phyloP scores from a whole-genome alignment of 2,329 filamentous ascomycete genomes.

The Didymella keratinophila region DNA sequence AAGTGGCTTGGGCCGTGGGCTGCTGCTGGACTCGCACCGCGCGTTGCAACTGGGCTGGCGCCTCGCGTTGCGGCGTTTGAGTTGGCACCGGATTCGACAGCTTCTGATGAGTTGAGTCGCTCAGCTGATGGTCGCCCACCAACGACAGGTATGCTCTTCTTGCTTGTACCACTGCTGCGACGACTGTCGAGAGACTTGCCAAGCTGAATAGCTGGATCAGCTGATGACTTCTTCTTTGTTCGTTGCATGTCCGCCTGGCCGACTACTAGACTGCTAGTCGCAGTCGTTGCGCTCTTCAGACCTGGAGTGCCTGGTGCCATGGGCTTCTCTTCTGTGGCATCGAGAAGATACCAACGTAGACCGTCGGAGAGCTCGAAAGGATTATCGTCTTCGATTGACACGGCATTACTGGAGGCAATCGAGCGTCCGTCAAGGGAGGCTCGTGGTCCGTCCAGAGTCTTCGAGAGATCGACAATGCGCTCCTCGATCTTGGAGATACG shows the following conservation, averaged over 20 bases:
- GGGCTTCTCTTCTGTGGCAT: conserved; percentile 91
- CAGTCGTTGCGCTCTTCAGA: conserved; percentile 82
- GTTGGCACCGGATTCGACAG: conserved; percentile 35
- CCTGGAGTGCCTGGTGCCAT: conserved; percentile 89
- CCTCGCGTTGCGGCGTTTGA: conserved; percentile 45
- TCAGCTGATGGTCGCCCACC: conserved; percentile 41
- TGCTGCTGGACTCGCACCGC: conserved; percentile 44
- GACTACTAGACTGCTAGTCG: conserved; percentile 85
- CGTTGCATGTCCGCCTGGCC: conserved; percentile 73
- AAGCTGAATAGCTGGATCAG: conserved; percentile 59
- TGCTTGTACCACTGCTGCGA: conserved; percentile 85
- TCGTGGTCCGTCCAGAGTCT: conserved; percentile 66
- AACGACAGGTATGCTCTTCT: conserved; percentile 68
- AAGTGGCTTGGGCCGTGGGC: conserved; percentile 46
- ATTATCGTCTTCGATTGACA: conserved; percentile 83
- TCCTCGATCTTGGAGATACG: conserved; percentile 92
- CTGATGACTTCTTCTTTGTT: conserved; percentile 54
- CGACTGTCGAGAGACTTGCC: conserved; percentile 91
- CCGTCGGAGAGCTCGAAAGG: conserved; percentile 97
- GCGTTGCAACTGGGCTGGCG: conserved; percentile 41
- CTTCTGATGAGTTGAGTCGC: conserved; percentile 32
- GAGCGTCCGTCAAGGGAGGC: conserved; percentile 56
- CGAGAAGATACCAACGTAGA: conserved; percentile 93
- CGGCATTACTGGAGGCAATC: conserved; percentile 61
- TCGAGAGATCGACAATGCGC: conserved; percentile 89